These are phyloP conservation scores for Petunia secreta DNA, from an alignment of 257 asterid genomes.

Conservation along the genomic window DNA sequence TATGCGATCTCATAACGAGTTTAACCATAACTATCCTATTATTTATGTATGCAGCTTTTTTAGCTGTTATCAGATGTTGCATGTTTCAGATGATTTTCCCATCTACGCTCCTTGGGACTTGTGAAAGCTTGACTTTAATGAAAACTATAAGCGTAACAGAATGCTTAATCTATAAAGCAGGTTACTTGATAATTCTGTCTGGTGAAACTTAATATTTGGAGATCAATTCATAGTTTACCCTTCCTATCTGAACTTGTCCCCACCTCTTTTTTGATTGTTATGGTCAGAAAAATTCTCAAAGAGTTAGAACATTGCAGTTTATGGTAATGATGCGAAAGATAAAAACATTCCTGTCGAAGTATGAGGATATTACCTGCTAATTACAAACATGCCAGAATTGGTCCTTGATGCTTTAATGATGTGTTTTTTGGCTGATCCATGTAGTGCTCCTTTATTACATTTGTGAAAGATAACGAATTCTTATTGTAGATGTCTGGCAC, in stretches of 20 bases:
- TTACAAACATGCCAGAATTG: constrained; percentile 82
- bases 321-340: constrained; percentile 88
- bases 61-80: not conserved
- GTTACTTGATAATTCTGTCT: constrained; percentile 39
- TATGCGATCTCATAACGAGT: no score
- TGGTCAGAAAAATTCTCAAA: constrained; percentile 82
- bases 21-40: no score
- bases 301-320: constrained; percentile 88
- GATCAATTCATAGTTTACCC: not conserved
- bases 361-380: constrained; percentile 88
- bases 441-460: no score
- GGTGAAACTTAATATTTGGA: not conserved
- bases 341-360: constrained; percentile 88
- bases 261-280: not conserved
- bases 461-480: not conserved
- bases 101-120: constrained; percentile 87
- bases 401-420: no score
- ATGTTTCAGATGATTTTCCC: constrained; percentile 83
- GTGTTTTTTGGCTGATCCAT: no score
- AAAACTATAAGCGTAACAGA: constrained; percentile 90
- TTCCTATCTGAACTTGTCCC: not conserved
- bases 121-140: constrained; percentile 91
- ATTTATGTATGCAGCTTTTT: no score
- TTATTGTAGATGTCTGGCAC: constrained; percentile 71
- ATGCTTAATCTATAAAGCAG: constrained; percentile 88